These are phyloP conservation scores for Boletus smithii DNA, from an alignment of 1,284 basidiomycete genomes.

Conservation along the genomic window DNA sequence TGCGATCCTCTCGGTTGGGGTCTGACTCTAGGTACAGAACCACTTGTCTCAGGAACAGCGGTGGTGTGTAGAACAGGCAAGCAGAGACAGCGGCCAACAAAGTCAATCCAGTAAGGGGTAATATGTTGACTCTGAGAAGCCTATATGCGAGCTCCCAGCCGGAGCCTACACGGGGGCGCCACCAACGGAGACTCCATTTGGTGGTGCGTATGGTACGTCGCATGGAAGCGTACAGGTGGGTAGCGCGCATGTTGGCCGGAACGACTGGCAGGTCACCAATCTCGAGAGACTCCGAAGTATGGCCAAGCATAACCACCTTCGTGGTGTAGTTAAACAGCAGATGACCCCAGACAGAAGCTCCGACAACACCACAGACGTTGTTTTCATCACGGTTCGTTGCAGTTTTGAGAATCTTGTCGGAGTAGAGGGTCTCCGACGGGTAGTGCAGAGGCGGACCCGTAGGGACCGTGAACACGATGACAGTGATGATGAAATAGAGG, in stretches of 20 bases:
- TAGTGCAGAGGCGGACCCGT: constrained; percentile 73
- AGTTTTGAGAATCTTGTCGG: constrained; percentile 58
- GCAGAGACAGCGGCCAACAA: constrained; percentile 62
- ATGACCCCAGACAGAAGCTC: constrained; percentile 33
- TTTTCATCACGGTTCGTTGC: constrained; percentile 55
- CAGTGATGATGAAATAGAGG: constrained; percentile 27
- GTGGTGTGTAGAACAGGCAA: constrained; percentile 72
- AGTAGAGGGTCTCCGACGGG: constrained; percentile 69
- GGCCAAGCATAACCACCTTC: constrained; percentile 78
- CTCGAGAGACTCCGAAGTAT: constrained; percentile 69
- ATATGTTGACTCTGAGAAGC: constrained; percentile 52
- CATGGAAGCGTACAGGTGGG: constrained; percentile 45
- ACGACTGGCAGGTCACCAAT: constrained; percentile 84
- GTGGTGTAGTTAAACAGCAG: constrained; percentile 78
- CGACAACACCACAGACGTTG: constrained; percentile 63
- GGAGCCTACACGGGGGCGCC: constrained; percentile 42
- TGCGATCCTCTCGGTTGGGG: constrained; percentile 47
- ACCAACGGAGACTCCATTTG: constrained; percentile 39
- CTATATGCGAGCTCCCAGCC: constrained; percentile 64
- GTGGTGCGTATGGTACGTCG: constrained; percentile 36
- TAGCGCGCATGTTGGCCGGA: constrained; percentile 66
- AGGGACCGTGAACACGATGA: constrained; percentile 57
- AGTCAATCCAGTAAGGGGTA: constrained; percentile 44
- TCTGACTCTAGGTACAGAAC: constrained; percentile 73
- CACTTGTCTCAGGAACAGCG: constrained; percentile 70